phyloP scores from a whole-genome alignment of 2,329 filamentous ascomycete genomes.

The Ophiocordyceps robertsii region DNA sequence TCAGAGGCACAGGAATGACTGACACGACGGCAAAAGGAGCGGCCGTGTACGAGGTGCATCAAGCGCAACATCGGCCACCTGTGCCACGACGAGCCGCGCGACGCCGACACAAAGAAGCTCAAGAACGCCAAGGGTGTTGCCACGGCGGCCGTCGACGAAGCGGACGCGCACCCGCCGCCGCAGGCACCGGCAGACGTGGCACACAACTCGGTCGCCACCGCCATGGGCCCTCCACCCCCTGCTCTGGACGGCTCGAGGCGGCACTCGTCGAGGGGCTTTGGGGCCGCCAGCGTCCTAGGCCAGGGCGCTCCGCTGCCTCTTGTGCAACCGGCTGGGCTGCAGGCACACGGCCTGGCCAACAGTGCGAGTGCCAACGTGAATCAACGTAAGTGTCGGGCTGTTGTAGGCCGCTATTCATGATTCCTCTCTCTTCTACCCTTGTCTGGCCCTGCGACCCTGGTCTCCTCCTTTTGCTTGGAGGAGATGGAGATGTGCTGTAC shows the following conservation, averaged over 20 bases:
- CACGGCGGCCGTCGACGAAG: conserved; percentile 44
- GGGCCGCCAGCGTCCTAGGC: conserved; percentile 27
- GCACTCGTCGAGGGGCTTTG: conserved; percentile 26
- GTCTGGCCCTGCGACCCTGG: not conserved
- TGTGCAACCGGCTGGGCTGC: conserved; percentile 58
- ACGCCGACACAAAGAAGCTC: conserved; percentile 65
- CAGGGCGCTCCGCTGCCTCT: conserved; percentile 48
- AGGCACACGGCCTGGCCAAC: conserved; percentile 42
- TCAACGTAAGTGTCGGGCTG: conserved; percentile 50
- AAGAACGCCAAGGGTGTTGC: conserved; percentile 37
- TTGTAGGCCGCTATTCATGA: not conserved
- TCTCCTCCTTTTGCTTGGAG: too few species aligned
- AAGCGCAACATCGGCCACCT: conserved; percentile 98
- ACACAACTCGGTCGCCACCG: conserved; percentile 41
- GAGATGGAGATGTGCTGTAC: not conserved
- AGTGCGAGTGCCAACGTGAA: conserved; percentile 44
- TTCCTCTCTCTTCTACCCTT: not conserved
- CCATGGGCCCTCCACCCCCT: conserved; percentile 37
- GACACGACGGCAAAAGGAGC: conserved; percentile 46
- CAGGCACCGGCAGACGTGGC: conserved; percentile 26
- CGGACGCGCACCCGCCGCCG: conserved; percentile 33
- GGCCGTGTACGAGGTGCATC: conserved; percentile 93
- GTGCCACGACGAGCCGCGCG: conserved; percentile 93
- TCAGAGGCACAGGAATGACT: conserved; percentile 6
- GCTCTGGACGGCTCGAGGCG: conserved; percentile 20